These are phyloP conservation scores for Talaromyces marneffei DNA, from an alignment of 2,329 filamentous ascomycete species.

Conservation along the genomic window DNA sequence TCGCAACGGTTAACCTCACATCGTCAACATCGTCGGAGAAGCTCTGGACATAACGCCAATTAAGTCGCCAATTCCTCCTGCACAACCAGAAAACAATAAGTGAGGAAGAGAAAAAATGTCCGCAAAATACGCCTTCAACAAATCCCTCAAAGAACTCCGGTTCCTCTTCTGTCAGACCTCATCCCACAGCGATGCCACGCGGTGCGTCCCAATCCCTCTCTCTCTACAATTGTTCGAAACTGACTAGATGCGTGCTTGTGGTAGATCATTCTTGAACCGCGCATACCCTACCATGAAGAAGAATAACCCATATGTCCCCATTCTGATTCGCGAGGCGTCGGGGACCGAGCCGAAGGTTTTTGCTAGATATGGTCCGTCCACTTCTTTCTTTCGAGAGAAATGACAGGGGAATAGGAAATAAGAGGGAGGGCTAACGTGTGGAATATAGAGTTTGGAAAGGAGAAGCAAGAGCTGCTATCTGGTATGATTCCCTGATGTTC, in stretches of 20 bases:
- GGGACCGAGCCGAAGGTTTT: conserved; percentile 81
- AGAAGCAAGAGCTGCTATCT: conserved; percentile 58
- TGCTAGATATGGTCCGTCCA: conserved; percentile 75
- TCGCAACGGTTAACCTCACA: conserved; percentile 2
- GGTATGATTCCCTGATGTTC: conserved; percentile 39
- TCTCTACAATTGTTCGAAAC: not conserved
- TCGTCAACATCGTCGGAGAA: not conserved
- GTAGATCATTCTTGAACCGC: conserved; percentile 79
- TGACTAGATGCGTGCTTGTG: not conserved
- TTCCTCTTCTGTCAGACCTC: conserved; percentile 96
- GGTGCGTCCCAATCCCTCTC: conserved; percentile 53
- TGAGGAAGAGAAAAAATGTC: conserved; percentile 57
- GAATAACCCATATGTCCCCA: conserved; percentile 89
- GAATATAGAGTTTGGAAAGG: conserved; percentile 58
- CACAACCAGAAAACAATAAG: not conserved
- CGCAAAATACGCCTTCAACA: conserved; percentile 84
- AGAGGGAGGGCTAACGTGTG: not conserved
- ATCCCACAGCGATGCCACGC: conserved; percentile 79
- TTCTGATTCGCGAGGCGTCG: conserved; percentile 86
- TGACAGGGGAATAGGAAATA: no score
- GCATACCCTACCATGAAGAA: conserved; percentile 99
- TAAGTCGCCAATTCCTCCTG: not conserved
- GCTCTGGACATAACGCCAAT: no score
- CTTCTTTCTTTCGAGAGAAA: not conserved
- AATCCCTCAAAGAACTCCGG: conserved; percentile 86